A percentile compares a stretch with the other conserved stretches of the same genome.
phyloP scores from a whole-genome alignment of 805 yeast species.

The Allodekkera sacchari region DNA sequence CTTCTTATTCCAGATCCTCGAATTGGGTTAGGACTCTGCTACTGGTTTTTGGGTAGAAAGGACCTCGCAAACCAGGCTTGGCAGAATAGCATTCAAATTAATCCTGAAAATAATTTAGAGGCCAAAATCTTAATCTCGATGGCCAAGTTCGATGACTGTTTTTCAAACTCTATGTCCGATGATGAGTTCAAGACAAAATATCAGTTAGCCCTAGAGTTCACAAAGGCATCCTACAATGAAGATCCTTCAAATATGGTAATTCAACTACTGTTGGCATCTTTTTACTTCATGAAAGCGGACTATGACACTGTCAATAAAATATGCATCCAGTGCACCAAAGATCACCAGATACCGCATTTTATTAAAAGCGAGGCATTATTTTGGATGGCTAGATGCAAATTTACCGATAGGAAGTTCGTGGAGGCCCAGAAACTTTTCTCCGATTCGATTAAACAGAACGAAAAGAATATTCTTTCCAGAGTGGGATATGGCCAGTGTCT shows the following conservation, averaged over 20 bases:
- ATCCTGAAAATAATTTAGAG: conserved; percentile 43
- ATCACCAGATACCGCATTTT: conserved; percentile 30
- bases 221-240: conserved; percentile 31
- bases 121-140: conserved; percentile 62
- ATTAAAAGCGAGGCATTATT: conserved; percentile 57
- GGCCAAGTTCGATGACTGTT: conserved; percentile 57
- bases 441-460: conserved; percentile 60
- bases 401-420: conserved; percentile 49
- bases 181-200: conserved; percentile 57
- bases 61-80: conserved; percentile 74
- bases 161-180: conserved; percentile 46
- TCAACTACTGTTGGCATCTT: conserved; percentile 59
- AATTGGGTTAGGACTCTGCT: conserved; percentile 90
- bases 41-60: conserved; percentile 78
- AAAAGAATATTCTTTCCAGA: conserved; percentile 57
- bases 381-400: conserved; percentile 82
- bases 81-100: conserved; percentile 67
- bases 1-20: conserved; percentile 83
- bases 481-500: conserved; percentile 85
- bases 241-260: conserved; percentile 50
- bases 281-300: conserved; percentile 61
- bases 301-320: conserved; percentile 49
- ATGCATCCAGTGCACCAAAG: too few relatives aligned
- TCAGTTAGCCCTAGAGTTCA: conserved; percentile 45
- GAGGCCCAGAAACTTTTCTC: conserved; percentile 66